These are phyloP conservation scores for Fusarium miscanthi DNA, from an alignment of 2,329 filamentous ascomycete genomes.

Conservation along the genomic window DNA sequence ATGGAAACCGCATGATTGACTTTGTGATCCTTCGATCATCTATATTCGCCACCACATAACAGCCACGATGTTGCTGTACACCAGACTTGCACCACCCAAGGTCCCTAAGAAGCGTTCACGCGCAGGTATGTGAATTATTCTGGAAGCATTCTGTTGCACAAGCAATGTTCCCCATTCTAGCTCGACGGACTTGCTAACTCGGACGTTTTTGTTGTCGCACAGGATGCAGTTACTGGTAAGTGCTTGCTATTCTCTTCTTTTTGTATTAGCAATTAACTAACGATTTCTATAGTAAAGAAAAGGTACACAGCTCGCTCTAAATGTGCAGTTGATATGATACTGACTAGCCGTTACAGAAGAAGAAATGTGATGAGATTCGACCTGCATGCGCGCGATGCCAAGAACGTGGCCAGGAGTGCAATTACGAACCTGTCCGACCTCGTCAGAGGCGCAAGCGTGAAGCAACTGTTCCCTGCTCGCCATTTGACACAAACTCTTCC, in stretches of 20 bases:
- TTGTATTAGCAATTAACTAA: constrained; percentile 25
- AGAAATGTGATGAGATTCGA: constrained; percentile 67
- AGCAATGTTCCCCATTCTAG: background rate
- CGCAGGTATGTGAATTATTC: constrained; percentile 43
- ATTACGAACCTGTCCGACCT: constrained; percentile 60
- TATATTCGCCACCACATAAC: constrained; percentile 35
- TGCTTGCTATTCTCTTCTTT: background rate
- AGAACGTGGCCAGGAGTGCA: constrained; percentile 61
- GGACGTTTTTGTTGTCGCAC: constrained; percentile 21
- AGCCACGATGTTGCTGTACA: constrained; percentile 66
- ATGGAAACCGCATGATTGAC: constrained; percentile 39
- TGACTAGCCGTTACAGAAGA: constrained; percentile 57
- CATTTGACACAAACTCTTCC: constrained; percentile 33
- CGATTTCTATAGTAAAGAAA: constrained; percentile 60
- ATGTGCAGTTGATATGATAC: background rate
- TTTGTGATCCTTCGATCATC: constrained; percentile 38
- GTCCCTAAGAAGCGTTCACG: constrained; percentile 69
- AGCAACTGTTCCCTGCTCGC: constrained; percentile 30
- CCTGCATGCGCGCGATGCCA: constrained; percentile 63
- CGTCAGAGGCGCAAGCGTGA: constrained; percentile 53
- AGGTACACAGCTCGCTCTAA: constrained; percentile 47
- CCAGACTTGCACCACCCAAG: constrained; percentile 67
- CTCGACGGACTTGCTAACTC: constrained; percentile 15
- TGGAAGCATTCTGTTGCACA: constrained; percentile 17
- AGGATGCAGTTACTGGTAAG: constrained; percentile 67